Conservation (phyloP, 2,329 filamentous ascomycete species). For the Diplodia corticola region DNA sequence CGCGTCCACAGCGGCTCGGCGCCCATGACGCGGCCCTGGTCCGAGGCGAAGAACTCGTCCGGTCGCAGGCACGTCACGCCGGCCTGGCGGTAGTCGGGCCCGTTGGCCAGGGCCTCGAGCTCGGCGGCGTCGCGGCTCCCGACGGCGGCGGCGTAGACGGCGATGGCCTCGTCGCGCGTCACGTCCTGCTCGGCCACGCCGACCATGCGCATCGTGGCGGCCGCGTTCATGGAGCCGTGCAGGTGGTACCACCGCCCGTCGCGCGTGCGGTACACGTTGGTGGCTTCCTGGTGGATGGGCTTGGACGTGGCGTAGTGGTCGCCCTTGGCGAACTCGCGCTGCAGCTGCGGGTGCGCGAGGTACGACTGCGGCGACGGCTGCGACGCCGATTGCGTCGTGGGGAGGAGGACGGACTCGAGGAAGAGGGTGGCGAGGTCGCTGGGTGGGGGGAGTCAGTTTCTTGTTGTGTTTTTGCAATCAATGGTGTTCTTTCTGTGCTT, state of each 20-base stretch:
- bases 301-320: slow-evolving; percentile 30
- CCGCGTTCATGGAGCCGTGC: slow-evolving; percentile 47
- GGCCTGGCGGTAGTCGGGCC: slow-evolving; percentile 41
- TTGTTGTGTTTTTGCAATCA: not conserved
- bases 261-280: slow-evolving; percentile 51
- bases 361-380: slow-evolving; percentile 30
- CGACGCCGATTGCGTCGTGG: too few relatives aligned
- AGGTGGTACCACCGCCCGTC: slow-evolving; percentile 51
- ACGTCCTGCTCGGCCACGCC: slow-evolving; percentile 28
- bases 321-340: slow-evolving; percentile 27
- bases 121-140: slow-evolving; percentile 36
- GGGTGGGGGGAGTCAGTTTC: not conserved
- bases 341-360: slow-evolving; percentile 23
- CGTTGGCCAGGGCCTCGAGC: slow-evolving; percentile 40
- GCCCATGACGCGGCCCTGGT: slow-evolving; percentile 32
- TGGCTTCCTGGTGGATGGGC: slow-evolving; percentile 29
- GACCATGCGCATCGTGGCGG: slow-evolving; percentile 43
- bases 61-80: slow-evolving; percentile 43
- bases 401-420: slow-evolving; percentile 44
- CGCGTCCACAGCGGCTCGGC: slow-evolving; percentile 14
- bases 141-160: slow-evolving; percentile 38
- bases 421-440: slow-evolving; percentile 49
- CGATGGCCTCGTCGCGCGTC: slow-evolving; percentile 33
- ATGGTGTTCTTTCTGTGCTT: not conserved
- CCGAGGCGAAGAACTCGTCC: slow-evolving; percentile 41